Base-by-base conservation (phyloP, 2,329 filamentous ascomycete species). In the Xylariaceae sp. region DNA sequence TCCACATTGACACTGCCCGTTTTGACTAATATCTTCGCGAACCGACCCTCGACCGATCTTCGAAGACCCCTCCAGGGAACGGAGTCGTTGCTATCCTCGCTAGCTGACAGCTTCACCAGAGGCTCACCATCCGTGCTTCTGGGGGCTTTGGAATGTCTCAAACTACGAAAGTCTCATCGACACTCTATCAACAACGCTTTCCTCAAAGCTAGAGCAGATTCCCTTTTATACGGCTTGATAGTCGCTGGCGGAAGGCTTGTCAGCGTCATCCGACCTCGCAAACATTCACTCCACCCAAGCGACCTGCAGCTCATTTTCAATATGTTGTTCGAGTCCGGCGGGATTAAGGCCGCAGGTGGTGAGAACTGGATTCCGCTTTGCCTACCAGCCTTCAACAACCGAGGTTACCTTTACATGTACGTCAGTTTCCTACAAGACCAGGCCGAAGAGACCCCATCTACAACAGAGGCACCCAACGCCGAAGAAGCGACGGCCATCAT, bases 331-430 rank as follows among this genome's bases (percentile, higher is more conserved):
- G 92, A 95, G 73, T 94, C 92, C 2, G 89, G 90, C 46, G 88
- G 89, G 41, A 87, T 99, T 68, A 92, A 94, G 68, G 87, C 90
- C 18, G 92, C 89, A 5, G 91, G 80, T 37, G 94, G 92, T 29
- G 94, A 99, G 71, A 96, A 92, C 65, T 99, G 94, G 94, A 92
- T 97, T 45, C 94, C 94, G 0, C 79, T 99, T 6, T 99, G 94
- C 65, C 80, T 99, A 2, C 95, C 94, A 0, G 92, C 92, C 5
- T 99, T 99, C 74, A 99, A 99, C 74, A 97, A 90, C 70, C 88
- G 86, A 48, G 95, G 94, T 22, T 99, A 95, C 68, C 79, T 99
- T 1, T 96, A 99, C 75, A 97, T 99, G 91, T 99, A 97, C 67
- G 94, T 99, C 68, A 96, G 89, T 75, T 99, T 97, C 70, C 81